A percentile compares a stretch with the other conserved stretches of the same genome.
Conservation (phyloP, 139 green algal species). For the Choricystis sp. region DNA sequence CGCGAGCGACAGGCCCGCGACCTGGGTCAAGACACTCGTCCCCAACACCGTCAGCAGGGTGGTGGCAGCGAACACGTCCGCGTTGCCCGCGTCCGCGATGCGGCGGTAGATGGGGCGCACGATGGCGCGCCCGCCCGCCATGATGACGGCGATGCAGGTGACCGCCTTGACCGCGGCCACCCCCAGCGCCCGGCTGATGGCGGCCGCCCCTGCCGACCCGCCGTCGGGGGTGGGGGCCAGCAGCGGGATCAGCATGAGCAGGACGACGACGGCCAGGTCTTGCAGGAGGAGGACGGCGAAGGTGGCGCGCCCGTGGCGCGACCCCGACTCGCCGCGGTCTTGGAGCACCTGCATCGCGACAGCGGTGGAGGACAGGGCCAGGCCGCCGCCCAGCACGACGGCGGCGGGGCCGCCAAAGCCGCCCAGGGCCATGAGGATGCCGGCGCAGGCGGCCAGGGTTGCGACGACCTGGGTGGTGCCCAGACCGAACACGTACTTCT, state of each 20-base stretch:
- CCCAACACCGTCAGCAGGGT: conserved; percentile 62
- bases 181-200: conserved; percentile 72
- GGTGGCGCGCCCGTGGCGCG: conserved; percentile 79
- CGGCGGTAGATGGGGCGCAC: conserved; percentile 38
- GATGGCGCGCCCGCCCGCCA: conserved; percentile 37
- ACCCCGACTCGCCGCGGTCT: conserved; percentile 80
- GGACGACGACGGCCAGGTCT: conserved; percentile 95
- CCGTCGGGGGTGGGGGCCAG: conserved; percentile 56
- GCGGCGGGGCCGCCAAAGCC: conserved; percentile 44
- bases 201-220: conserved; percentile 10
- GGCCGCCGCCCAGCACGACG: conserved; percentile 81
- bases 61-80: conserved; percentile 83
- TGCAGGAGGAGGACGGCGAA: conserved; percentile 94
- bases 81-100: conserved; percentile 64
- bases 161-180: conserved; percentile 83
- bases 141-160: conserved; percentile 65
- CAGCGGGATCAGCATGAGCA: conserved; percentile 98
- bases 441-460: conserved; percentile 33
- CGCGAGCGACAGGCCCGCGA: conserved; percentile 77
- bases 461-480: conserved; percentile 69
- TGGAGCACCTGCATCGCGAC: conserved; percentile 92
- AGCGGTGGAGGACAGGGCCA: conserved; percentile 92
- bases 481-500: conserved; percentile 98
- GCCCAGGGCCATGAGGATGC: conserved; percentile 27
- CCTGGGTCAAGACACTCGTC: conserved; percentile 59